Percentiles rank a stretch among this genome's conserved stretches.
These are phyloP conservation scores for Fusarium domesticum DNA, from an alignment of 2,329 filamentous ascomycete species.

Conservation along the genomic window DNA sequence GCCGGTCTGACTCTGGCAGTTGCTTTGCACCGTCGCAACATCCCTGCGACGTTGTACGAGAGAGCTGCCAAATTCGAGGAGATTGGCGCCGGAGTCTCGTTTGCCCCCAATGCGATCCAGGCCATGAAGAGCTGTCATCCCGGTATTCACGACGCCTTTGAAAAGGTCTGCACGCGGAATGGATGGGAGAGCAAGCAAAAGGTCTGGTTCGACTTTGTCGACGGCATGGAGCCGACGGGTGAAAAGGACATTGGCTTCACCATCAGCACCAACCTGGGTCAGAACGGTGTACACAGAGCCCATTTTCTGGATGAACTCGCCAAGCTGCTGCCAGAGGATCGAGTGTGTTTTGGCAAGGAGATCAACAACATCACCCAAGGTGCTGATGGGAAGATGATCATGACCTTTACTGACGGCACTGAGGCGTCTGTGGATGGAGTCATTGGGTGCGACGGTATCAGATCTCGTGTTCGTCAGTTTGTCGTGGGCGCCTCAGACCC, in stretches of 20 bases:
- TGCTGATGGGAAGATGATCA: constrained; percentile 19
- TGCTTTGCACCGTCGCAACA: constrained; percentile 41
- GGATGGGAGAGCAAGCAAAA: constrained; percentile 21
- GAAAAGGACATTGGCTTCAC: constrained; percentile 9
- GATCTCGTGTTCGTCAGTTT: constrained; percentile 49
- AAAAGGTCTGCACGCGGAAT: constrained; percentile 25
- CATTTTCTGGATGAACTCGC: constrained; percentile 41
- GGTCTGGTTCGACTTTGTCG: constrained; percentile 26
- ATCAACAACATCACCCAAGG: constrained; percentile 32
- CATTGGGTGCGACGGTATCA: constrained; percentile 64
- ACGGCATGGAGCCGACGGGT: constrained; percentile 13
- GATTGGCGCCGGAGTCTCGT: constrained; percentile 51
- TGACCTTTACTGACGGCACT: constrained; percentile 41
- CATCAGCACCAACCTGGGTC: constrained; percentile 25
- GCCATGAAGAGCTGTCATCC: constrained; percentile 42
- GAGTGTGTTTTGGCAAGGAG: constrained; percentile 35
- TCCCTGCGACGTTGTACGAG: constrained; percentile 48
- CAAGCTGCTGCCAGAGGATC: constrained; percentile 35
- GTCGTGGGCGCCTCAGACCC: constrained; percentile 44
- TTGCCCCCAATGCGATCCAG: constrained; percentile 49
- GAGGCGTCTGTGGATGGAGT: constrained; percentile 40
- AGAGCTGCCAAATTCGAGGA: constrained; percentile 41
- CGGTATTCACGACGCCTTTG: constrained; percentile 33
- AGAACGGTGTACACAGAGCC: constrained; percentile 36
- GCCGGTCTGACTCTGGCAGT: constrained; percentile 49